Percentiles rank a stretch among this genome's conserved stretches.
phyloP scores from a whole-genome alignment of 2,329 filamentous ascomycete genomes.

The Trichophaea hybrida region DNA sequence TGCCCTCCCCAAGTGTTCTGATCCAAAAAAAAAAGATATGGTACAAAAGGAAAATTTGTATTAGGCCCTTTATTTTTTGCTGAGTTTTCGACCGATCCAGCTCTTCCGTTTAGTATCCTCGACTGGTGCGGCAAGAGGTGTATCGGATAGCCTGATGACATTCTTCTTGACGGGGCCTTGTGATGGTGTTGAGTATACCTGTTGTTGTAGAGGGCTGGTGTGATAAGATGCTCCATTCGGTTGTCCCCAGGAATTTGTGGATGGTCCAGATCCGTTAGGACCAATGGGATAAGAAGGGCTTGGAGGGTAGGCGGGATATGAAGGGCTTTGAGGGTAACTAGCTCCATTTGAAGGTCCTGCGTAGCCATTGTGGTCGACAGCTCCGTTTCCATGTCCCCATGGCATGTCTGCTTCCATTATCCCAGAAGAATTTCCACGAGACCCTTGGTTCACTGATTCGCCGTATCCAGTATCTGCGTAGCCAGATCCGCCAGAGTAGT shows the following conservation, averaged over 20 bases:
- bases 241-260: neutral
- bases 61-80: neutral
- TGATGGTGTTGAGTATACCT: neutral
- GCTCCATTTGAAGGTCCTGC: neutral
- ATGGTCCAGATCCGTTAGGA: too few relatives aligned
- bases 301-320: too few relatives aligned
- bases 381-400: neutral
- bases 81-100: neutral
- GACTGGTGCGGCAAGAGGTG: neutral
- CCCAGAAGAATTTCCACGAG: neutral
- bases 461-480: conserved; percentile 4
- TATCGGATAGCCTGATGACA: neutral
- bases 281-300: too few relatives aligned
- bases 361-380: neutral
- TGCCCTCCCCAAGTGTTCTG: neutral
- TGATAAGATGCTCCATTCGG: neutral
- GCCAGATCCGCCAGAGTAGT: neutral
- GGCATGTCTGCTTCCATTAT: neutral
- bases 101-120: neutral
- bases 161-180: neutral
- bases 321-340: neutral
- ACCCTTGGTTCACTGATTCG: neutral
- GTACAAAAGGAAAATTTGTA: too few relatives aligned
- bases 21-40: neutral
- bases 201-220: neutral